Percentiles rank a stretch among this genome's conserved stretches.
Conservation (phyloP, 352 stramenopile species). For the Globisporangium echinulatum region DNA sequence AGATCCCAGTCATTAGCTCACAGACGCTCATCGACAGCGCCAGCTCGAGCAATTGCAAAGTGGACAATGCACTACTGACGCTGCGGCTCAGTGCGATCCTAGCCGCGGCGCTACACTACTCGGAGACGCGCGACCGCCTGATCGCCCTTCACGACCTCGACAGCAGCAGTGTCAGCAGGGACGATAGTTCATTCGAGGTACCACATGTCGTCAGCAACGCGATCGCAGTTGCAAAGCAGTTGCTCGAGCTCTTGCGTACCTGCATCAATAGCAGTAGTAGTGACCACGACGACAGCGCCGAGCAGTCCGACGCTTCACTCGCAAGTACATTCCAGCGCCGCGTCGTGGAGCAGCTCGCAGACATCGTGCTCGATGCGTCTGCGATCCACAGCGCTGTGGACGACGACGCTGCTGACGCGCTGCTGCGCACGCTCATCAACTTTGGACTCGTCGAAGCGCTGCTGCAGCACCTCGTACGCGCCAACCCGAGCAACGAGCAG, state of each 20-base stretch:
- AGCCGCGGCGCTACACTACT: conserved; percentile 4
- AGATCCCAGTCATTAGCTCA: neutral
- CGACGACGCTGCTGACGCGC: neutral
- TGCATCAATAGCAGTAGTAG: neutral
- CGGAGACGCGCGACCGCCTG: neutral
- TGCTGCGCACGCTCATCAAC: conserved; percentile 1
- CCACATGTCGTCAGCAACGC: neutral
- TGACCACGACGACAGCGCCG: neutral
- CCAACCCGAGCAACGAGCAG: neutral
- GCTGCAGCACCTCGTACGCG: conserved; percentile 9
- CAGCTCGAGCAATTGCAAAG: too few relatives aligned
- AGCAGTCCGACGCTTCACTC: too few relatives aligned
- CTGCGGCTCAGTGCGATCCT: conserved; percentile 10
- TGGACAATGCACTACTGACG: neutral
- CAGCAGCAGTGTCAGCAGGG: neutral
- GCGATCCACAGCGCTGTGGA: neutral
- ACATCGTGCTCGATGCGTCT: neutral
- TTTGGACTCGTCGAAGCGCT: conserved; percentile 6
- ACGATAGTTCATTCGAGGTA: neutral
- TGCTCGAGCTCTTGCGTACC: neutral
- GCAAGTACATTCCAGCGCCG: neutral
- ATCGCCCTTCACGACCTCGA: neutral
- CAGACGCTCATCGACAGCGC: neutral
- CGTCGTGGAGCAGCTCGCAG: conserved; percentile 4
- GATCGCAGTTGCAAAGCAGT: neutral